Evolutionary conservation across 2,329 filamentous ascomycete genomes (phyloP), one percentile per base, ranked within the genome.

Genomic region (Fusarium setosum): DNA sequence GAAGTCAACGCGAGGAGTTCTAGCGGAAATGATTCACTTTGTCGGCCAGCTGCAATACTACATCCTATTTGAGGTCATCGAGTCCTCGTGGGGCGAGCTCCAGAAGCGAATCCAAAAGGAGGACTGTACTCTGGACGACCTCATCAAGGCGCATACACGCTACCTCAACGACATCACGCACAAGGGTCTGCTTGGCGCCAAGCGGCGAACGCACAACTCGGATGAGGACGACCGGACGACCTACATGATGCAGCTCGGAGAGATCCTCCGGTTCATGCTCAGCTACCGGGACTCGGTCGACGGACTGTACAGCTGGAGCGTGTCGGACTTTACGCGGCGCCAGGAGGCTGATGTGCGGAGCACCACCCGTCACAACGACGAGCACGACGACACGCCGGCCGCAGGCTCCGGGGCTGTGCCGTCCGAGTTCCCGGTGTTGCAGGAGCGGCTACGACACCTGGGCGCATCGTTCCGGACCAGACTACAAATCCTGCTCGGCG

Each of bases 11-110:
- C 87, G 95, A 57, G 96, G 94, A 59, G 90, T 90, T 17, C 89
- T 98, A 34, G 94, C 95, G 12, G 96, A 99, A 78, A 99, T 99
- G 96, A 93, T 98, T 15, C 96, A 99, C 77, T 98, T 99, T 74
- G 90, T 98, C 73, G 93, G 93, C 65, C 96, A 99, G 79, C 85
- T 99, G 13, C 96, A 99, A 78, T 97, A 98, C 81, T 99, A 99
- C 77, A 97, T 99, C 69, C 85, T 99, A 10, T 99, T 98, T 74
- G 96, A 99, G 78, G 96, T 99, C 69, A 98, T 99, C 70, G 96
- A 99, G 77, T 91, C 92, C 32, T 96, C 93, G 47, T 99, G 96
- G 96, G 92, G 92, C 63, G 91, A 95, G 74, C 86, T 99, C 3
- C 92, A 97, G 77, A 86, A 88, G 24, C 91, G 92, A 29, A 90